Base-by-base conservation (phyloP, 805 yeast genomes). In the Zygoascus ofunaensis region DNA sequence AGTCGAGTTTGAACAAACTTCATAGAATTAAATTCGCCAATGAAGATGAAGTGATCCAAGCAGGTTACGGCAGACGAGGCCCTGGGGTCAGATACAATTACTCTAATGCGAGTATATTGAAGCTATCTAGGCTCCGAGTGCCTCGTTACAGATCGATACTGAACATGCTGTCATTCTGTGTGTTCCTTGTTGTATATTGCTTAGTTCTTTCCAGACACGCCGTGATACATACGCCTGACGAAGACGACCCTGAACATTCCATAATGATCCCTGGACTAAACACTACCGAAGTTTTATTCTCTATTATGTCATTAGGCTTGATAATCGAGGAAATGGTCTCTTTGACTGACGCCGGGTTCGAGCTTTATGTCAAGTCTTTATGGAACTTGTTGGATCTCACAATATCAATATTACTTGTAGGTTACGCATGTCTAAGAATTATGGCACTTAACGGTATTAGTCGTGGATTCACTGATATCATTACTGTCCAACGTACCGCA, bases 311-410 rank as follows among this genome's bases (percentile, higher is more conserved):
- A 2, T 46, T 73, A 20, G 73, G 72, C 40, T 70, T 71, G 52
- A 70, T 71, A 37, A 54, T 72, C 34, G 80, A 74, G 47, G 72
- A 72, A 47, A 41, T 71, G 15, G 57, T 66, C 39, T 73, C 70
- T 43, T 53, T 73, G 32, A 54, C 57, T 15, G 68, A 66, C 39
- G 73, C 74, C 5, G 76, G 77, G 43, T 64, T 61, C 48, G 62
- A 61, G 32, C 69, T 73, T 18, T 65, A 73, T 47, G 70, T 66
- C 42, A 63, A 71, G 51, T 69, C 76, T 17, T 58, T 76, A n/a
- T 76, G 80, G 80, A 73, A 72, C 35, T 61, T 71, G 47, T 59
- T 73, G 44, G 80, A 75, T 49, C 60, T 71, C 34, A 53, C 64
- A 21, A 64, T 74, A 5, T 56, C 70, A 30, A 39, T 62, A 2